Evolutionary conservation across 176 grass and related monocot genomes (phyloP).

Genomic region (Raddia distichophylla): DNA sequence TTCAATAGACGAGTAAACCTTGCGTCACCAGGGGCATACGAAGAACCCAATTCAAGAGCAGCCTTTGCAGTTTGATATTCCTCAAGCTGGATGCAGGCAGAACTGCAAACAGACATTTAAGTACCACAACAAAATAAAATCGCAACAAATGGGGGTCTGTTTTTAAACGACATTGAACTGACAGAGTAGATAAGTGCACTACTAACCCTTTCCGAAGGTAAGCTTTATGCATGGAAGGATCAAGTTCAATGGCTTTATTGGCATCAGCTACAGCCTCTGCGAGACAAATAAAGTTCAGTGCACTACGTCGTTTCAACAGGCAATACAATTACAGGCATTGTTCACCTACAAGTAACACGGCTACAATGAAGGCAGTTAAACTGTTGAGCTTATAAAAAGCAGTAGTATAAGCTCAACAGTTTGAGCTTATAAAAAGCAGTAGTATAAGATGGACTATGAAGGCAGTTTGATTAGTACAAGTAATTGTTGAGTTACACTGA

Average conservation of each 20-base stretch:
- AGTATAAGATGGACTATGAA: too few species aligned
- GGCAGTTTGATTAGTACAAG: too few species aligned
- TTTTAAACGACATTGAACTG: slow-evolving; percentile 5
- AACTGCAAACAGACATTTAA: slow-evolving; percentile 43
- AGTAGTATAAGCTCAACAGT: too few species aligned
- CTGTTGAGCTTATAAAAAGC: background rate
- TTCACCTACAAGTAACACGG: background rate
- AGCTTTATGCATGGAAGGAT: slow-evolving; percentile 70
- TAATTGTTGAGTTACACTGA: too few species aligned
- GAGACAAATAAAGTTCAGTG: slow-evolving; percentile 34
- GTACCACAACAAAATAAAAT: slow-evolving; percentile 26
- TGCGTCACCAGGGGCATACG: slow-evolving; percentile 64
- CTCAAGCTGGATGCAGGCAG: slow-evolving; percentile 83
- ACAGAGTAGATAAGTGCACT: slow-evolving; percentile 5
- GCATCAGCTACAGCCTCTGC: slow-evolving; percentile 88
- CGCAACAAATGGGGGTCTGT: background rate
- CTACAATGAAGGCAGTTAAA: background rate
- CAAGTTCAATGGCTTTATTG: slow-evolving; percentile 81
- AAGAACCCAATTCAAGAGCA: slow-evolving; percentile 69
- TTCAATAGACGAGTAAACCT: slow-evolving; percentile 80
- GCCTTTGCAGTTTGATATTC: slow-evolving; percentile 93
- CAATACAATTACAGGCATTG: slow-evolving; percentile 1
- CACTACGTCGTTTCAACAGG: background rate
- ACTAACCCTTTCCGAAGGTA: slow-evolving; percentile 82
- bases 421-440: too few species aligned